phyloP scores from a whole-genome alignment of 345 rosid species.

The Lepidium aucheri region DNA sequence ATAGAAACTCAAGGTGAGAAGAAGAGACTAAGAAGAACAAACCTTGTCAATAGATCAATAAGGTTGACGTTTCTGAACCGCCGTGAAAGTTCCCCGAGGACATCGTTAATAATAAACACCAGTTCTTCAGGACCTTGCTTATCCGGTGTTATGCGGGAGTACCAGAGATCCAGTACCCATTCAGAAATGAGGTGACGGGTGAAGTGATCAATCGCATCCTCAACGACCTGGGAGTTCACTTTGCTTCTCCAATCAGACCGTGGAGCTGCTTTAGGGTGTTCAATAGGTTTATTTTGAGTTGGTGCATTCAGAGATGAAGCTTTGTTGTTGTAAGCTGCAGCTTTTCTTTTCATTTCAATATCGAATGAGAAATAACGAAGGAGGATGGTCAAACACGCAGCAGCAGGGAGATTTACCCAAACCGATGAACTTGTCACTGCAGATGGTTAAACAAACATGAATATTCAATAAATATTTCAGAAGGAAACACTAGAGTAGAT shows the following conservation, averaged over 20 bases:
- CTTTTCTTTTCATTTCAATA: slow-evolving; percentile 69
- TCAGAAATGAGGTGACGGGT: slow-evolving; percentile 80
- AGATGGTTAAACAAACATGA: slow-evolving; percentile 19
- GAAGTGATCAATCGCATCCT: slow-evolving; percentile 80
- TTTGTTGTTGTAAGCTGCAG: slow-evolving; percentile 57
- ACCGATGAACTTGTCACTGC: slow-evolving; percentile 98
- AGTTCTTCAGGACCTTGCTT: slow-evolving; percentile 87
- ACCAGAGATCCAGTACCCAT: slow-evolving; percentile 95
- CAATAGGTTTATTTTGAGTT: slow-evolving; percentile 38
- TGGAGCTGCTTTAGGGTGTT: slow-evolving; percentile 35
- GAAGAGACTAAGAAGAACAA: slow-evolving; percentile 7
- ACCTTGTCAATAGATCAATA: slow-evolving; percentile 89
- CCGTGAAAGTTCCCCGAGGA: slow-evolving; percentile 72
- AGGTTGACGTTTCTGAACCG: slow-evolving; percentile 80
- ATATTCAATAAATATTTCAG: neutral
- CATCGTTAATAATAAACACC: slow-evolving; percentile 60
- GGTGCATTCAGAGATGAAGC: slow-evolving; percentile 26
- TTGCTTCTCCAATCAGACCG: slow-evolving; percentile 76
- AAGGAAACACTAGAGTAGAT: neutral
- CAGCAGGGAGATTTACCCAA: slow-evolving; percentile 90
- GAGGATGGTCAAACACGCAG: slow-evolving; percentile 64
- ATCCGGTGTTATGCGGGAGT: slow-evolving; percentile 83
- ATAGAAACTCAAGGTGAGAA: neutral
- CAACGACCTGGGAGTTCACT: slow-evolving; percentile 85
- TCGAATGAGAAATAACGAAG: slow-evolving; percentile 84